Evolutionary conservation across 352 stramenopile genomes (phyloP).

Genomic region (Phytophthora litchii): DNA sequence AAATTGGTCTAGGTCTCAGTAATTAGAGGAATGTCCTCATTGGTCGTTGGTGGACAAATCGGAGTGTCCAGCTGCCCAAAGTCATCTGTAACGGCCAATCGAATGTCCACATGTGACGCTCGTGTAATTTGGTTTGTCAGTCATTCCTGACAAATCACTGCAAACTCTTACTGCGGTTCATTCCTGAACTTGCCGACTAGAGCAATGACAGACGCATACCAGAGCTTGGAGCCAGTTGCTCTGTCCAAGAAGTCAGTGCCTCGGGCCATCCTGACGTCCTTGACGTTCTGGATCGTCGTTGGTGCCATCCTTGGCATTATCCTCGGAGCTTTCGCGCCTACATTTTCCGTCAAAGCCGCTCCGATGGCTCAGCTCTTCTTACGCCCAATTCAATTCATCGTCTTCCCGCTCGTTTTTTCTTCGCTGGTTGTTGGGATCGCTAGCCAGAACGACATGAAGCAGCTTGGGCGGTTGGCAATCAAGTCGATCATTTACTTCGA

Average conservation of each 20-base stretch:
- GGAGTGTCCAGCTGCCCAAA: conserved; percentile 2
- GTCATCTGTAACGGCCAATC: conserved; percentile 4
- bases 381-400: conserved; percentile 50
- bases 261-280: conserved; percentile 39
- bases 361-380: conserved; percentile 53
- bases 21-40: neutral
- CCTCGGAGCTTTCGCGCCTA: conserved; percentile 42
- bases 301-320: conserved; percentile 40
- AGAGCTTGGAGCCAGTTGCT: conserved; percentile 18
- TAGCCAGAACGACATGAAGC: conserved; percentile 44
- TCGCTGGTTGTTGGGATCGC: conserved; percentile 54
- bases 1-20: neutral
- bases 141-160: neutral
- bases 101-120: conserved; percentile 2
- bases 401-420: conserved; percentile 61
- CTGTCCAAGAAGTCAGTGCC: conserved; percentile 30
- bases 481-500: conserved; percentile 67
- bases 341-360: conserved; percentile 45
- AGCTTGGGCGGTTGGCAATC: conserved; percentile 46
- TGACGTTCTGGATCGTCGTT: conserved; percentile 60
- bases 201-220: conserved; percentile 22
- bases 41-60: conserved; percentile 2
- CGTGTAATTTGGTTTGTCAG: neutral
- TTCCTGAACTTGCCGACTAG: conserved; percentile 17
- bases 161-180: neutral